Conservation (phyloP, 176 grass and related monocot species). For the Oryza meridionalis region DNA sequence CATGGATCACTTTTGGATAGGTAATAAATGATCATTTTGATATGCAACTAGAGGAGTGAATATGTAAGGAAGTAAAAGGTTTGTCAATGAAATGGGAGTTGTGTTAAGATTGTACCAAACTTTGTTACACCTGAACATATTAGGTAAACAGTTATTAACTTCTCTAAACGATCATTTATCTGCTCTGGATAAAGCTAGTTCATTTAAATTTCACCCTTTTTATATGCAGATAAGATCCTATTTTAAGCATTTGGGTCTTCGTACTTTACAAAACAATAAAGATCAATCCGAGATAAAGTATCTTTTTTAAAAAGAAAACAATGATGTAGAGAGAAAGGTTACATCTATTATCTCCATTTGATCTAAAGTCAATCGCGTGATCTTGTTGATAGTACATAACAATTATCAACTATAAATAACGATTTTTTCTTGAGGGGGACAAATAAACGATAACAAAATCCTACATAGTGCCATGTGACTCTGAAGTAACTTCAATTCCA, state of each 20-base stretch:
- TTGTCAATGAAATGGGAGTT: neutral
- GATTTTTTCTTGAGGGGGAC: no score
- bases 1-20: neutral
- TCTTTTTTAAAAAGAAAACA: neutral
- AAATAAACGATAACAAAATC: neutral
- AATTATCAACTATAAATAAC: neutral
- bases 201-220: neutral
- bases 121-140: neutral
- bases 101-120: neutral
- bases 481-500: slow-evolving; percentile 40
- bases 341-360: neutral
- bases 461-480: neutral
- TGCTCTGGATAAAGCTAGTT: neutral
- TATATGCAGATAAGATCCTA: neutral
- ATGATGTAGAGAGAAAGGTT: neutral
- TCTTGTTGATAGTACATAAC: neutral
- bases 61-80: no score
- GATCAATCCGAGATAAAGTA: no score
- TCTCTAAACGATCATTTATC: neutral
- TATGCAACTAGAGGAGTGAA: no score
- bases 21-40: no score
- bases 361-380: neutral
- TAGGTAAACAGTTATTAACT: neutral
- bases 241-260: neutral
- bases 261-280: neutral